Evolutionary conservation across 202 grass and related monocot species (phyloP), one percentile per base, ranked within the genome.

Genomic region (Elaeis oleifera): DNA sequence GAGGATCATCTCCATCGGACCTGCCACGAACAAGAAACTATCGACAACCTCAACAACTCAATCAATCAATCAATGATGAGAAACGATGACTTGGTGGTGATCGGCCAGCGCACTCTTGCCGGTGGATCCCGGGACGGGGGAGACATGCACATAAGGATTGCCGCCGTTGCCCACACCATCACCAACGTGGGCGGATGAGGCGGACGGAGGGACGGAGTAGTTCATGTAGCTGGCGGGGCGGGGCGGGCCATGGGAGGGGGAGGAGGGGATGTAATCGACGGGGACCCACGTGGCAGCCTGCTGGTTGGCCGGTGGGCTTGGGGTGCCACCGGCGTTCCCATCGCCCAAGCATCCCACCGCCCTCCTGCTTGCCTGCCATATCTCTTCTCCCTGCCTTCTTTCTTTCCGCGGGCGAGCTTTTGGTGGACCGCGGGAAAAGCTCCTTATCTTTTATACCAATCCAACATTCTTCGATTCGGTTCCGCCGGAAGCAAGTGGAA

Each of bases 101-200:
- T 59, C 17, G 19, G 19, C 24, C 51, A 44, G 27, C 80, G 44
- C 9, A 99, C 94, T 73, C 65, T 89, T 82, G 70, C 76, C 53
- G 59, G 80, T 52, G 19, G 83, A 90, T 8, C 77, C 76, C 24
- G 81, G 22, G 26, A 72, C 70, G 31, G 80, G 63, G 36, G 85
- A 80, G 54, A 82, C 75, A 16, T 80, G 52, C 48, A 99, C 88
- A 78, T 99, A 99, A 32, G 94, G 88, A 62, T 99, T 89, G 31
- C 48, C 55, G 44, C 50, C 29, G 49, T 23, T 1, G 14, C 63
- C 73, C 1, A 60, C 64, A 66, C 79, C 79, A 78, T 65, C 68
- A 80, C 79, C 70, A 36, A 70, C 23, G 18, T 79, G 71, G 54
- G 72, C 65, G 39, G 83, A 53, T 21, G 82, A 63, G 16, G 79